Evolutionary conservation across 257 asterid species (phyloP).

Genomic region (Solanum medicagineum): DNA sequence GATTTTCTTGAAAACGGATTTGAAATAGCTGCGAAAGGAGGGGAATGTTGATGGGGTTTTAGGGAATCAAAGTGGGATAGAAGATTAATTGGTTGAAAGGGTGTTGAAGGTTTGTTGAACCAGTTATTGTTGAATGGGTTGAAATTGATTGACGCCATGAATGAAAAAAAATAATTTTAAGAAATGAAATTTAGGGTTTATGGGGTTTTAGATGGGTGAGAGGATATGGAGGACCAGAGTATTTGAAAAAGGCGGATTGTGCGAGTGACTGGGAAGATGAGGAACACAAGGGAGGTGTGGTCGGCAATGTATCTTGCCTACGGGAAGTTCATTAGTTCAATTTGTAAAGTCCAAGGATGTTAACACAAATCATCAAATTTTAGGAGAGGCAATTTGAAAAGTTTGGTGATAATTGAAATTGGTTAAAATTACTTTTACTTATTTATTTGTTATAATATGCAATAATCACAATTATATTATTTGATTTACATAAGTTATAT

Average conservation of each 20-base stretch:
- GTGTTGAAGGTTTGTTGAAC: slow-evolving; percentile 52
- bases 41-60: slow-evolving; percentile 31
- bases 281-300: neutral
- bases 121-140: slow-evolving; percentile 70
- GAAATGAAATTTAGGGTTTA: neutral
- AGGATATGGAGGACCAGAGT: neutral
- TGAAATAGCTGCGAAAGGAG: slow-evolving; percentile 67
- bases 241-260: neutral
- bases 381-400: too few species aligned
- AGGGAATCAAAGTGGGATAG: slow-evolving; percentile 22
- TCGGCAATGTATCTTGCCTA: neutral
- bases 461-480: too few species aligned
- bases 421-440: too few species aligned
- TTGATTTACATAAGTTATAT: too few species aligned
- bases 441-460: too few species aligned
- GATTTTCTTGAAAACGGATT: slow-evolving; percentile 42
- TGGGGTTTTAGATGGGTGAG: neutral
- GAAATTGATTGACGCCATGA: slow-evolving; percentile 66
- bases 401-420: too few species aligned
- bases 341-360: neutral
- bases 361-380: too few species aligned
- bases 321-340: neutral
- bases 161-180: neutral
- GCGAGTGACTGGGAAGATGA: neutral
- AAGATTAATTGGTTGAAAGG: slow-evolving; percentile 41